Percentiles rank a stretch among this genome's conserved stretches.
Conservation (phyloP, 2,329 filamentous ascomycete genomes). For the Elsinoe arachidis region DNA sequence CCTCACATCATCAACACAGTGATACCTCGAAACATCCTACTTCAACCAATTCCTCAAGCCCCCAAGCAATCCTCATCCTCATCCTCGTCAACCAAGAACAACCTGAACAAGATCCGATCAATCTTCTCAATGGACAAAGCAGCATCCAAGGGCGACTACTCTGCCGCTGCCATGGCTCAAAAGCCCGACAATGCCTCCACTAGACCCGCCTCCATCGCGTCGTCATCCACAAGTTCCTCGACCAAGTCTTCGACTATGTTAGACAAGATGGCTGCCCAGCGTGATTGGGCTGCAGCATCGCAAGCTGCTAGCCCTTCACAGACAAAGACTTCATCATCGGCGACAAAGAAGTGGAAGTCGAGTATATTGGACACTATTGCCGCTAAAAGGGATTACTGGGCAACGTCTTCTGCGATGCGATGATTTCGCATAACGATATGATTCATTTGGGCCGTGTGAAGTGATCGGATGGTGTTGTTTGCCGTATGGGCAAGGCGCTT, state of each 20-base stretch:
- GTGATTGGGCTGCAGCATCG: background rate
- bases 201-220: background rate
- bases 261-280: conserved; percentile 5
- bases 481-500: background rate
- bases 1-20: conserved; percentile 3
- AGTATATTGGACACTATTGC: background rate
- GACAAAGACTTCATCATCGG: background rate
- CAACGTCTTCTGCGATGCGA: background rate
- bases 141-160: background rate
- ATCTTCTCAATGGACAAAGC: conserved; percentile 8
- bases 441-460: no score
- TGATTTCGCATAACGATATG: background rate
- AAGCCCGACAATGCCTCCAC: background rate
- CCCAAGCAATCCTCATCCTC: background rate
- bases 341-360: background rate
- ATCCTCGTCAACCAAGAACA: background rate
- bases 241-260: background rate
- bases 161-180: background rate
- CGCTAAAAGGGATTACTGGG: background rate
- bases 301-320: background rate
- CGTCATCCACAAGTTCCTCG: background rate
- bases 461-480: background rate
- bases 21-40: background rate
- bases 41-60: background rate
- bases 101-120: conserved; percentile 2